Base-by-base conservation (phyloP, 371 early-diverging fungal species). In the Globomyces sp. region DNA sequence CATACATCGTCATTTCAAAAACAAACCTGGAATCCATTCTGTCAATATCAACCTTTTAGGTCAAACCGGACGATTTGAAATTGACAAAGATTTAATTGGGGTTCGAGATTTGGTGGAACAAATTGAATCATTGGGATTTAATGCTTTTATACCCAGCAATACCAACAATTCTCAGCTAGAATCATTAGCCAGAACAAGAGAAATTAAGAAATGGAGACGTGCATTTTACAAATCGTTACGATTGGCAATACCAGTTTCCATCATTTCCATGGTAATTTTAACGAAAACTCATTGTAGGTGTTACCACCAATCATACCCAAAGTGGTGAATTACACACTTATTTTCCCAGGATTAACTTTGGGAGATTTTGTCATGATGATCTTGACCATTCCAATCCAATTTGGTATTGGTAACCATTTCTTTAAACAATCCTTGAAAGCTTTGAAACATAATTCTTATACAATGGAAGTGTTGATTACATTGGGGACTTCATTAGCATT, bases 401-500 rank as follows among this genome's bases (percentile, higher is more conserved):
- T 97, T 77, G 86, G 86, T 9, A 80, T 95, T 11, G 97, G 95
- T 1, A 72, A 74, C 46, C 80, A 87, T 46, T 96, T 98, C 78
- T 89, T 94, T 73, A 65, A 62, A 39, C 80, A 89, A 24, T 87
- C 95, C 1, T 90, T 81, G 74, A 89, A 89, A 71, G 89, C 95
- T 0, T 64, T 94, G 3, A 69, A 72, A 37, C 94, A 95, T 64
- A 84, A 88, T 3, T 84, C 85, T 43, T 90, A 94, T 57, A 98
- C 93, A 39, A 98, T 98, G 98, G 98, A 98, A 74, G 94, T 95
- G n/a, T 77, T 98, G 40, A 86, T 98, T 9, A 82, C 89, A 0
- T 71, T 95, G 1, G 94, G 96, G 11, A 96, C 98, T 0, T 68
- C 90, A 44, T 79, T 90, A 13, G 90, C 97, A 0, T 98, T 89